phyloP scores from a whole-genome alignment of 1,284 basidiomycete genomes.

The Ustilago cynodontis region DNA sequence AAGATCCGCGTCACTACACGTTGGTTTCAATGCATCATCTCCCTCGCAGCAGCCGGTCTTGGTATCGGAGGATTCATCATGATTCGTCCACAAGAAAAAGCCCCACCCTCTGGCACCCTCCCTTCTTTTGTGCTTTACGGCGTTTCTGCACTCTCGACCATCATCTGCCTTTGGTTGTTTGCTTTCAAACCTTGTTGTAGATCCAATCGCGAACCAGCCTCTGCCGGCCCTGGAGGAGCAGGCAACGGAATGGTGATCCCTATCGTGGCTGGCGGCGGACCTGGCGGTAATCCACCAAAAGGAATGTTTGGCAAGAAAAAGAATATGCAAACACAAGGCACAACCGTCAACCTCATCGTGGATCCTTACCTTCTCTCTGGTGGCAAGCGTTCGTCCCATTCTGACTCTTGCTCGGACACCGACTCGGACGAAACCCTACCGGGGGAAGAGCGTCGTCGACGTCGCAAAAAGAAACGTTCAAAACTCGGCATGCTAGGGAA shows the following conservation, averaged over 20 bases:
- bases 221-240: conserved; percentile 14
- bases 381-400: conserved; percentile 11
- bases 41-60: conserved; percentile 37
- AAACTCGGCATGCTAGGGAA: conserved; percentile 45
- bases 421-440: conserved; percentile 31
- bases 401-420: conserved; percentile 22
- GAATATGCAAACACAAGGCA: conserved; percentile 14
- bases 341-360: conserved; percentile 63
- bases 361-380: conserved; percentile 46
- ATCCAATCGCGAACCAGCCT: conserved; percentile 7
- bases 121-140: conserved; percentile 52
- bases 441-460: conserved; percentile 24
- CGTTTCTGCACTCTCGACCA: conserved; percentile 43
- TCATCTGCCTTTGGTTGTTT: conserved; percentile 51
- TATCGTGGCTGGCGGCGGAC: conserved; percentile 34
- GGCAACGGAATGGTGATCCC: conserved; percentile 56
- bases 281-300: conserved; percentile 16
- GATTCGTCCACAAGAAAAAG: conserved; percentile 42
- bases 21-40: conserved; percentile 44
- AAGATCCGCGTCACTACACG: conserved; percentile 40
- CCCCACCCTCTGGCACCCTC: conserved; percentile 35
- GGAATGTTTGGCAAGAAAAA: conserved; percentile 45
- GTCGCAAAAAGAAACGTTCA: conserved; percentile 36
- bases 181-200: conserved; percentile 50
- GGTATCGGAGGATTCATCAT: conserved; percentile 55